These are phyloP conservation scores for Lepiota brunneoincarnata DNA, from an alignment of 768 basidiomycete genomes.

Conservation along the genomic window DNA sequence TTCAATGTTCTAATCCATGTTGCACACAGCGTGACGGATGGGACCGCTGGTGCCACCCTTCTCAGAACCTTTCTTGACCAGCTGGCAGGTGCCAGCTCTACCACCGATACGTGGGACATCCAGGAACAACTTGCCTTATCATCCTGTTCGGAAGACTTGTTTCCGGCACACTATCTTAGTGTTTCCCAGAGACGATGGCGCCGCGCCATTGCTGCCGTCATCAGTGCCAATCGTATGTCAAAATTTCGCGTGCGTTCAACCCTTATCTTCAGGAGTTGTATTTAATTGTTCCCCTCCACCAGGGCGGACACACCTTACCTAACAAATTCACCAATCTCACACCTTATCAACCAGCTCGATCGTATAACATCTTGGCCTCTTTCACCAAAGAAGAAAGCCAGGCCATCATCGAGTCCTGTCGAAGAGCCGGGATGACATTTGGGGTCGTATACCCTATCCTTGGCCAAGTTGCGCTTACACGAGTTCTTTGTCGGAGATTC, in stretches of 20 bases:
- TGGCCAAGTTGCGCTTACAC: slow-evolving; percentile 50
- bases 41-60: slow-evolving; percentile 38
- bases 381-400: slow-evolving; percentile 29
- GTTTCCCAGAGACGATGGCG: slow-evolving; percentile 43
- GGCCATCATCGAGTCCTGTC: slow-evolving; percentile 36
- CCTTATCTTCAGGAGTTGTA: background rate
- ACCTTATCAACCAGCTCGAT: slow-evolving; percentile 31
- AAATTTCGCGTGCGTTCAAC: slow-evolving; percentile 32
- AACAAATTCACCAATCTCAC: slow-evolving; percentile 35
- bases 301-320: slow-evolving; percentile 62
- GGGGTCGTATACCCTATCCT: slow-evolving; percentile 49
- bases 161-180: slow-evolving; percentile 29
- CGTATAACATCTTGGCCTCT: slow-evolving; percentile 19
- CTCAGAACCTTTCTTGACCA: slow-evolving; percentile 44
- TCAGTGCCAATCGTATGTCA: slow-evolving; percentile 28
- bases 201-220: slow-evolving; percentile 35
- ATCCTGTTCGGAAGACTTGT: slow-evolving; percentile 33
- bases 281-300: background rate
- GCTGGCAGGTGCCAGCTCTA: slow-evolving; percentile 21
- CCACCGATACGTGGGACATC: slow-evolving; percentile 21
- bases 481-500: slow-evolving; percentile 46
- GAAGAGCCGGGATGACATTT: slow-evolving; percentile 42
- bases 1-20: slow-evolving; percentile 42
- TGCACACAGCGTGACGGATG: slow-evolving; percentile 53
- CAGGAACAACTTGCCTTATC: slow-evolving; percentile 40